Percentiles rank a stretch among this genome's conserved stretches.
Conservation (phyloP, 257 asterid genomes). For the Penstemon eatonii region DNA sequence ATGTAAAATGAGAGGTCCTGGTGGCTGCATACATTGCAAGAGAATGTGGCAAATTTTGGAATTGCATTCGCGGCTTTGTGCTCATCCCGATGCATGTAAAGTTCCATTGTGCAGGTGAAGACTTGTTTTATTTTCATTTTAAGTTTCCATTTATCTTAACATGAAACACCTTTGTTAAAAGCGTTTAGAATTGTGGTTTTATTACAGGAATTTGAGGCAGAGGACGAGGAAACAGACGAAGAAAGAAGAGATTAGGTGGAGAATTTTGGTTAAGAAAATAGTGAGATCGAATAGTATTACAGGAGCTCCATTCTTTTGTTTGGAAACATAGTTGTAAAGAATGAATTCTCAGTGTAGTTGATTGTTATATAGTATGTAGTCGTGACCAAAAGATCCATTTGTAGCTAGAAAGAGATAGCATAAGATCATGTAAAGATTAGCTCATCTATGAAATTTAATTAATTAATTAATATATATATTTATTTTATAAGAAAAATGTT, state of each 20-base stretch:
- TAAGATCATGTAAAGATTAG: conserved; percentile 1
- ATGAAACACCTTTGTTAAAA: neutral
- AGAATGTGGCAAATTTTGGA: conserved; percentile 86
- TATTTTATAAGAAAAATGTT: no score
- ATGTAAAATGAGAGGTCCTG: conserved; percentile 65
- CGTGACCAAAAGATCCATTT: neutral
- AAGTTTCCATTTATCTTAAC: neutral
- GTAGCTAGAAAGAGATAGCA: neutral
- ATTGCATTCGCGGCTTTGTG: conserved; percentile 79
- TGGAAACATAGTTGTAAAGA: conserved; percentile 36
- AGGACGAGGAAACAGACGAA: conserved; percentile 54
- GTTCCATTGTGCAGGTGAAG: conserved; percentile 82
- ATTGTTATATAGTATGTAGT: neutral
- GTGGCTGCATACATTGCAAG: conserved; percentile 86
- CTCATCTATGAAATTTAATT: neutral
- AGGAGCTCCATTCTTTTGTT: conserved; percentile 71
- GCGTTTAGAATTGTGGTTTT: neutral
- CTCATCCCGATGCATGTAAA: conserved; percentile 51
- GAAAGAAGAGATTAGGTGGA: conserved; percentile 81
- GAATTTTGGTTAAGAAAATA: conserved; percentile 67
- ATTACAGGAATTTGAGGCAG: conserved; percentile 56
- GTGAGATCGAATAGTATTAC: conserved; percentile 79
- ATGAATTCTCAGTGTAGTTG: neutral
- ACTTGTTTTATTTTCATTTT: neutral
- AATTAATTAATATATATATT: no score